Conservation (phyloP, 176 grass and related monocot species). For the Aegilops tauschii region DNA sequence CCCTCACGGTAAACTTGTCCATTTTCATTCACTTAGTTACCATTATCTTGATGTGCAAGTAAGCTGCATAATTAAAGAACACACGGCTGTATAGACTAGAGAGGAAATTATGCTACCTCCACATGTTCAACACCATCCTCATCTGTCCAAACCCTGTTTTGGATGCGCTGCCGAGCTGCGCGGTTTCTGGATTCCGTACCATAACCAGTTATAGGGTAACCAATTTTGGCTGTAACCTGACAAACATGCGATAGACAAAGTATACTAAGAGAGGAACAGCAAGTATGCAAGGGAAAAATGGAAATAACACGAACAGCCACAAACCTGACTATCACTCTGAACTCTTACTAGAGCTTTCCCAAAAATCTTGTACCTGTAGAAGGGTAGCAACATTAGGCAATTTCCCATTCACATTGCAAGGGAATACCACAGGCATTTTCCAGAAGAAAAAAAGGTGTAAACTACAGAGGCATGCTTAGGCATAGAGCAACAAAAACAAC, state of each 20-base stretch:
- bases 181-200: conserved; percentile 93
- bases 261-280: conserved; percentile 17
- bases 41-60: background rate
- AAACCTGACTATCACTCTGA: conserved; percentile 88
- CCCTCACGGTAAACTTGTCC: background rate
- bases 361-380: conserved; percentile 89
- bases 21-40: background rate
- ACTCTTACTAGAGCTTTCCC: conserved; percentile 92
- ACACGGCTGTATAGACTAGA: background rate
- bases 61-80: background rate
- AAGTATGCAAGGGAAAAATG: background rate
- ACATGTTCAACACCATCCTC: conserved; percentile 86
- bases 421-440: background rate
- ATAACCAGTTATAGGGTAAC: conserved; percentile 93
- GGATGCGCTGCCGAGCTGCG: conserved; percentile 82
- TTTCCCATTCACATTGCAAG: conserved; percentile 16
- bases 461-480: background rate
- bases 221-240: conserved; percentile 80
- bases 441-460: background rate
- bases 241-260: background rate
- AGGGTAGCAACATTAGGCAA: conserved; percentile 21
- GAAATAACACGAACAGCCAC: background rate
- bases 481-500: conserved; percentile 6
- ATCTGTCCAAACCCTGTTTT: conserved; percentile 91
- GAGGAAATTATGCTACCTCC: conserved; percentile 19